phyloP scores from a whole-genome alignment of 2,329 filamentous ascomycete genomes.

The Alternaria panax region DNA sequence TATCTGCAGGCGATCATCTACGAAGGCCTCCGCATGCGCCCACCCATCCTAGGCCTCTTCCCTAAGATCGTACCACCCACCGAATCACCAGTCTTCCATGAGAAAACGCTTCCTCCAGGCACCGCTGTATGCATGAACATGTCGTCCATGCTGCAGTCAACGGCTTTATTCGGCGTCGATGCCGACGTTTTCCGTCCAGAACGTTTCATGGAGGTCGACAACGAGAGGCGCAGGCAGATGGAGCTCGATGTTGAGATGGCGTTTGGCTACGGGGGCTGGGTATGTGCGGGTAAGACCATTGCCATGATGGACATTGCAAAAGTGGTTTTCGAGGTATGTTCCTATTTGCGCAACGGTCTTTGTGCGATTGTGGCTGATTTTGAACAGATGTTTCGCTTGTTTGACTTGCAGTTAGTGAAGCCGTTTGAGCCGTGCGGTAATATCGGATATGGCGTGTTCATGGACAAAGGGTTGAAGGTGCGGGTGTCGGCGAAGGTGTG shows the following conservation, averaged over 20 bases:
- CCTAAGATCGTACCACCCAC: slow-evolving; percentile 11
- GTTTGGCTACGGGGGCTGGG: slow-evolving; percentile 5
- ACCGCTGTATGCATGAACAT: slow-evolving; percentile 3
- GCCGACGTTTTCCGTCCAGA: slow-evolving; percentile 2
- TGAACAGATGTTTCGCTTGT: neutral
- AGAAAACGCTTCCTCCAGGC: neutral
- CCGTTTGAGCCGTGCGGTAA: neutral
- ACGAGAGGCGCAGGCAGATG: neutral
- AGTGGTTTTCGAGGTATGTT: slow-evolving; percentile 2
- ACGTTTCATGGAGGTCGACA: neutral
- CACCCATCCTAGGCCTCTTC: slow-evolving; percentile 10
- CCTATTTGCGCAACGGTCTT: neutral
- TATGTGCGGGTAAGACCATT: slow-evolving; percentile 6
- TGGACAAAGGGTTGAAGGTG: neutral
- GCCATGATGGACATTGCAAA: slow-evolving; percentile 4
- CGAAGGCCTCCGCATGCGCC: slow-evolving; percentile 42
- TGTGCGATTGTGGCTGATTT: neutral
- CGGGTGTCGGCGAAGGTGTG: neutral
- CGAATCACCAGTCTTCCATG: neutral
- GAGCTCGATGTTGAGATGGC: neutral
- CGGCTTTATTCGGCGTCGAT: neutral
- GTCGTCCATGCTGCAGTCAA: neutral
- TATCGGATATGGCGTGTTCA: neutral
- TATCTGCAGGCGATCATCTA: slow-evolving; percentile 26
- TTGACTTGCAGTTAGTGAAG: neutral